These are phyloP conservation scores for Termitomyces eurrhizus DNA, from an alignment of 768 basidiomycete species.

Conservation along the genomic window DNA sequence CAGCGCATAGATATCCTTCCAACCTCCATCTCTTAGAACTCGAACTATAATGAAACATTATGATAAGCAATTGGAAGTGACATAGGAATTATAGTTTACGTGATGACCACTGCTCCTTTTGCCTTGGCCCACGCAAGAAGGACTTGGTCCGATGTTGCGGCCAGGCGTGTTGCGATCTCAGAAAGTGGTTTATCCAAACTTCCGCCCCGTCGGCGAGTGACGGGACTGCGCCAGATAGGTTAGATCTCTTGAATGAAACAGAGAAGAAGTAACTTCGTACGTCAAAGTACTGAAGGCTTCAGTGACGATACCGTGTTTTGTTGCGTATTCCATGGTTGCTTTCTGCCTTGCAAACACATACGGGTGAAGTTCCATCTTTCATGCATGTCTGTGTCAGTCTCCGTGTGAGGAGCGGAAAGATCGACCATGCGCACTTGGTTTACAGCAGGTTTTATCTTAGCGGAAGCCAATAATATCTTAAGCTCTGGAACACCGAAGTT, in stretches of 20 bases:
- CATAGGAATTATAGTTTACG: conserved; percentile 32
- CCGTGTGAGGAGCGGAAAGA: background rate
- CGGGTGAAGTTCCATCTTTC: conserved; percentile 50
- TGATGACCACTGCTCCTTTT: conserved; percentile 66
- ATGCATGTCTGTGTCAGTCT: background rate
- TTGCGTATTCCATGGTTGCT: conserved; percentile 43
- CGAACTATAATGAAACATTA: conserved; percentile 35
- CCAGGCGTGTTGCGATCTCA: conserved; percentile 51
- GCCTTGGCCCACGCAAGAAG: conserved; percentile 64
- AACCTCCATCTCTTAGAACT: conserved; percentile 57
- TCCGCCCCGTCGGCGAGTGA: conserved; percentile 57
- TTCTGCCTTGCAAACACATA: conserved; percentile 51
- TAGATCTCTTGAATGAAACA: background rate
- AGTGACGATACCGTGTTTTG: conserved; percentile 46
- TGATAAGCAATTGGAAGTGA: background rate
- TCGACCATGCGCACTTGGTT: conserved; percentile 52
- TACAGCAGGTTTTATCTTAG: conserved; percentile 58
- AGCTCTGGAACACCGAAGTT: conserved; percentile 57
- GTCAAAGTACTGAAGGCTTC: conserved; percentile 56
- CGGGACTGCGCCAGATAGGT: conserved; percentile 32
- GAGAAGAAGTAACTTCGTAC: conserved; percentile 23
- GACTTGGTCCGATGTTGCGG: conserved; percentile 58
- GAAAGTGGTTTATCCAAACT: conserved; percentile 56
- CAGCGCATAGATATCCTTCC: conserved; percentile 63
- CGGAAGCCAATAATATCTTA: conserved; percentile 45